phyloP scores from a whole-genome alignment of 2,329 filamentous ascomycete species.

The Rhytidhysteron rufulum region DNA sequence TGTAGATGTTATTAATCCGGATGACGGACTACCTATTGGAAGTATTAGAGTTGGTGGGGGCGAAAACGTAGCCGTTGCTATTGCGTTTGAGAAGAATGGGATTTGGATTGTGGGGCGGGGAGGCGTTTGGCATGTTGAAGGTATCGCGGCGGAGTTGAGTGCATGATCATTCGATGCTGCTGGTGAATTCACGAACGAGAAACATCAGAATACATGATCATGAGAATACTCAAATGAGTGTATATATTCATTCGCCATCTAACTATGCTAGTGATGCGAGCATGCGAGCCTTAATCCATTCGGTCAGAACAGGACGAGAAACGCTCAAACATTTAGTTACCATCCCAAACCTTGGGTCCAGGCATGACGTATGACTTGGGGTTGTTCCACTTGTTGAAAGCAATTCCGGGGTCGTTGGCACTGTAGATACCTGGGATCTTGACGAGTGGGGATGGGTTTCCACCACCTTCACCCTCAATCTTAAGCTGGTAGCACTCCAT shows the following conservation, averaged over 20 bases:
- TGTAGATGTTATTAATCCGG: slow-evolving; percentile 12
- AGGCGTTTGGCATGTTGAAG: slow-evolving; percentile 9
- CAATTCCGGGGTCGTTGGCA: slow-evolving; percentile 46
- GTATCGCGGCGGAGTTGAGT: slow-evolving; percentile 5
- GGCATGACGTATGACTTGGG: slow-evolving; percentile 29
- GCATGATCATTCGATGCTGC: neutral
- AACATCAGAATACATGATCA: too few species aligned
- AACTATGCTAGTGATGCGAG: too few species aligned
- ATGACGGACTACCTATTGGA: slow-evolving; percentile 8
- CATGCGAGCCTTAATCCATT: too few species aligned
- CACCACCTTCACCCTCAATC: slow-evolving; percentile 39
- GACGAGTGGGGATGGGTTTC: slow-evolving; percentile 42
- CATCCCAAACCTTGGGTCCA: slow-evolving; percentile 25
- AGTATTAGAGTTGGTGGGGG: slow-evolving; percentile 12
- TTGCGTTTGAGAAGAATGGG: slow-evolving; percentile 9
- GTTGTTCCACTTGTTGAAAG: slow-evolving; percentile 43
- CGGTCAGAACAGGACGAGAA: too few species aligned
- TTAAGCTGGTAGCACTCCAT: slow-evolving; percentile 44
- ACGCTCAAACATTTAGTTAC: too few species aligned
- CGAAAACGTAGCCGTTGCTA: slow-evolving; percentile 9
- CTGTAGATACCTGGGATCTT: slow-evolving; percentile 50
- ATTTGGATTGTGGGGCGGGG: slow-evolving; percentile 10
- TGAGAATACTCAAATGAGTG: too few species aligned
- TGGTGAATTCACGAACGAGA: too few species aligned
- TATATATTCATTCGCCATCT: too few species aligned